Evolutionary conservation across 805 yeast genomes (phyloP).

Genomic region (Brettanomyces naardenensis): DNA sequence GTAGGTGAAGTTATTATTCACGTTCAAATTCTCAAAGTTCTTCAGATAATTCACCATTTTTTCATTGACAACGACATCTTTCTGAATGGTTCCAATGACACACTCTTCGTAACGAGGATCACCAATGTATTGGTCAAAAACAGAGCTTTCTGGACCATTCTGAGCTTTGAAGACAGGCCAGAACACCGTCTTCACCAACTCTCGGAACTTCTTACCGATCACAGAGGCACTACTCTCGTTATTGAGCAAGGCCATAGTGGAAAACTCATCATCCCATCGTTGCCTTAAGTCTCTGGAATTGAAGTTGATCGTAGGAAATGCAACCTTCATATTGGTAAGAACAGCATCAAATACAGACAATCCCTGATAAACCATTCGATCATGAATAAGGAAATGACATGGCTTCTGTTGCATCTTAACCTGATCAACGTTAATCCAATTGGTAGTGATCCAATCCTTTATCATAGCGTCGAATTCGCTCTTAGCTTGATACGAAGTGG

Average conservation of each 20-base stretch:
- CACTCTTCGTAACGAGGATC: constrained; percentile 7
- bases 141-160: neutral
- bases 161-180: constrained; percentile 10
- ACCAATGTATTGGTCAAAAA: constrained; percentile 5
- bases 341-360: constrained; percentile 13
- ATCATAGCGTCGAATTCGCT: constrained; percentile 16
- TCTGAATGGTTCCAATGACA: constrained; percentile 4
- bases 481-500: constrained; percentile 11
- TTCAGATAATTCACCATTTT: constrained; percentile 7
- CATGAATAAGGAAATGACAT: constrained; percentile 22
- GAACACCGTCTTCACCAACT: constrained; percentile 15
- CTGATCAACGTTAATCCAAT: constrained; percentile 13
- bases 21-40: constrained; percentile 12
- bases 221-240: neutral
- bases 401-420: constrained; percentile 8
- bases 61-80: constrained; percentile 5
- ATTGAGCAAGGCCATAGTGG: constrained; percentile 3
- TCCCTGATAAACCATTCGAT: constrained; percentile 15
- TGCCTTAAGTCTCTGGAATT: constrained; percentile 1
- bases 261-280: constrained; percentile 15
- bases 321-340: constrained; percentile 4
- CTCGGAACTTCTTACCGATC: constrained; percentile 9
- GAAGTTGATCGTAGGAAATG: constrained; percentile 7
- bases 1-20: constrained; percentile 13
- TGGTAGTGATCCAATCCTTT: constrained; percentile 19